These are phyloP conservation scores for Penicillium longicatenatum DNA, from an alignment of 495 filamentous ascomycete genomes.

Conservation along the genomic window DNA sequence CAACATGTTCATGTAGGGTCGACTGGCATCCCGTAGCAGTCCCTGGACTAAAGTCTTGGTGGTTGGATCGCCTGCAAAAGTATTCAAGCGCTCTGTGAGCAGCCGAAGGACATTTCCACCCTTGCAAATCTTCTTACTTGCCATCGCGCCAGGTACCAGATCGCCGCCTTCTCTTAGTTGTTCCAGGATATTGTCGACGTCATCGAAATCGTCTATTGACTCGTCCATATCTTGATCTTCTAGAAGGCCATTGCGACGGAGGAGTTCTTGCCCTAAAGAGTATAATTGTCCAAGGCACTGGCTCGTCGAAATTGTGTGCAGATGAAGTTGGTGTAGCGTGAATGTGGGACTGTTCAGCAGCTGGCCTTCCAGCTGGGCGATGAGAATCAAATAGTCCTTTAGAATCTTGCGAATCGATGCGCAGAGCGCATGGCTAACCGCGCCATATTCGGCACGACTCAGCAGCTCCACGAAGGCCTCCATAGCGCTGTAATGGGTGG, in stretches of 20 bases:
- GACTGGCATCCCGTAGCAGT: conserved; percentile 81
- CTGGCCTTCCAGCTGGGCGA: conserved; percentile 91
- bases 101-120: conserved; percentile 86
- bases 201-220: conserved; percentile 75
- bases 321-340: conserved; percentile 87
- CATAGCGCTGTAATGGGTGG: conserved; percentile 86
- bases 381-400: conserved; percentile 89
- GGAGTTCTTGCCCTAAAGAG: conserved; percentile 79
- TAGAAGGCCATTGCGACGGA: conserved; percentile 82
- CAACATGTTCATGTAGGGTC: conserved; percentile 96
- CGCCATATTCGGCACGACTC: conserved; percentile 88
- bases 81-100: conserved; percentile 77
- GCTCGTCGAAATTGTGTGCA: conserved; percentile 84
- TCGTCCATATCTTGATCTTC: conserved; percentile 81
- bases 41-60: conserved; percentile 77
- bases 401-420: conserved; percentile 87
- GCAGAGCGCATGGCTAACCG: conserved; percentile 95
- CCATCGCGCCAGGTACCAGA: conserved; percentile 71
- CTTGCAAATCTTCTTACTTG: conserved; percentile 89
- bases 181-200: conserved; percentile 88
- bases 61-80: conserved; percentile 90
- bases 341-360: conserved; percentile 83
- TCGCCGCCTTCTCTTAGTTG: conserved; percentile 78
- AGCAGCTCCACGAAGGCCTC: conserved; percentile 94
- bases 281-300: conserved; percentile 91